phyloP scores from a whole-genome alignment of 2,329 filamentous ascomycete species.

The Microthyrium microscopicum region DNA sequence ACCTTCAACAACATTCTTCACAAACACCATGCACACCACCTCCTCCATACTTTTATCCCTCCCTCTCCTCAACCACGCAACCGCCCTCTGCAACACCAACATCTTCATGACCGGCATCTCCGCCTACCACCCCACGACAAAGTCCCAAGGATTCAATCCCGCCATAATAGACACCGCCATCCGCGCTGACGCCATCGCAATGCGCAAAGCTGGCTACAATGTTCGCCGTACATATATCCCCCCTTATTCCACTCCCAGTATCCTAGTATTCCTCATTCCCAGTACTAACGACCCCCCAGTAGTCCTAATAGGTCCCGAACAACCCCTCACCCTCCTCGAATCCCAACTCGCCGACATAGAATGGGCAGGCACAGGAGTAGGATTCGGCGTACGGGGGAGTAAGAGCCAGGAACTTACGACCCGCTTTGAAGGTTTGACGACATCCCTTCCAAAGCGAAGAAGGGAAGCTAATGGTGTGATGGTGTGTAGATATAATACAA shows the following conservation, averaged over 20 bases:
- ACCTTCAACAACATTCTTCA: no score
- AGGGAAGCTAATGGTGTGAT: no score
- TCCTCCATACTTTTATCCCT: no score
- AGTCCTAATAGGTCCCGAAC: constrained; percentile 1
- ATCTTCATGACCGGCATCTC: background rate
- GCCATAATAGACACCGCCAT: background rate
- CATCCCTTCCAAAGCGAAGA: no score
- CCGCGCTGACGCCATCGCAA: constrained; percentile 1
- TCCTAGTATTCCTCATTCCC: no score
- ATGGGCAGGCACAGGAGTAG: constrained; percentile 1
- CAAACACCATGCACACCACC: no score
- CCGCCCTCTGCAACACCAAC: background rate
- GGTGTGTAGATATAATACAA: no score
- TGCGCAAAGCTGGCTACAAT: constrained; percentile 3
- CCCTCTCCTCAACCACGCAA: no score
- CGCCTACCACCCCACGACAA: constrained; percentile 1
- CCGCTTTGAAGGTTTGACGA: background rate
- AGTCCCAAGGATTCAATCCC: background rate
- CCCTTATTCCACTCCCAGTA: no score
- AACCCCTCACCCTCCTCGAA: background rate
- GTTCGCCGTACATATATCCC: no score
- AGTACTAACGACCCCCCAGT: no score
- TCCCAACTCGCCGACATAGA: background rate
- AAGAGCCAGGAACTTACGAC: background rate
- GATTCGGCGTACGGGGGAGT: background rate